These are phyloP conservation scores for Russula virescens DNA, from an alignment of 768 basidiomycete genomes.

Conservation along the genomic window DNA sequence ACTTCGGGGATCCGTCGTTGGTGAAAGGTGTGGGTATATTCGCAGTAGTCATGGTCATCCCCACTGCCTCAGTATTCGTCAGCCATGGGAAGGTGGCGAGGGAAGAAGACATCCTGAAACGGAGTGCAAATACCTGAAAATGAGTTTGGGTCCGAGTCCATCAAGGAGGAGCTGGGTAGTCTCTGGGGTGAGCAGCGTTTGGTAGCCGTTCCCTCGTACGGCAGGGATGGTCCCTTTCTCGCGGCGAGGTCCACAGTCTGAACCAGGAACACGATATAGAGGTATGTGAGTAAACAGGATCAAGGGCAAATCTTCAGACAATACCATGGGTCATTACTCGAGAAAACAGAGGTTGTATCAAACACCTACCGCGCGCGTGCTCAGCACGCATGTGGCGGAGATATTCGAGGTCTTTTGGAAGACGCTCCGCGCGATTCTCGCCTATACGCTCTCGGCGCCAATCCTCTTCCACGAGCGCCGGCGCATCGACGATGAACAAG, in stretches of 20 bases:
- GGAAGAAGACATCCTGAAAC: not conserved
- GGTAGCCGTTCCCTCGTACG: conserved; percentile 75
- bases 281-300: conserved; percentile 74
- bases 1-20: conserved; percentile 55
- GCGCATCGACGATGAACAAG: conserved; percentile 66
- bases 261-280: conserved; percentile 62
- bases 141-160: conserved; percentile 53
- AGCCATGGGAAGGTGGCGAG: not conserved
- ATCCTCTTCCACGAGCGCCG: conserved; percentile 72
- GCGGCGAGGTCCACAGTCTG: conserved; percentile 69
- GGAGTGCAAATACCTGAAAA: conserved; percentile 58
- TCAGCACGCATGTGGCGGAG: conserved; percentile 3
- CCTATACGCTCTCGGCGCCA: conserved; percentile 40
- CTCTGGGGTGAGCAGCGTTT: conserved; percentile 71
- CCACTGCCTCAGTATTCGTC: conserved; percentile 45
- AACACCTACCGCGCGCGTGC: not conserved
- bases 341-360: conserved; percentile 18
- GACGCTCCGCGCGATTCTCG: conserved; percentile 43
- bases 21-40: conserved; percentile 48
- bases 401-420: conserved; percentile 22
- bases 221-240: conserved; percentile 70
- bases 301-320: conserved; percentile 7
- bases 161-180: conserved; percentile 64
- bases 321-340: conserved; percentile 1
- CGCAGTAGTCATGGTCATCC: conserved; percentile 96